These are phyloP conservation scores for Camellia sinensis DNA, from an alignment of 148 eudicot species.

Conservation along the genomic window DNA sequence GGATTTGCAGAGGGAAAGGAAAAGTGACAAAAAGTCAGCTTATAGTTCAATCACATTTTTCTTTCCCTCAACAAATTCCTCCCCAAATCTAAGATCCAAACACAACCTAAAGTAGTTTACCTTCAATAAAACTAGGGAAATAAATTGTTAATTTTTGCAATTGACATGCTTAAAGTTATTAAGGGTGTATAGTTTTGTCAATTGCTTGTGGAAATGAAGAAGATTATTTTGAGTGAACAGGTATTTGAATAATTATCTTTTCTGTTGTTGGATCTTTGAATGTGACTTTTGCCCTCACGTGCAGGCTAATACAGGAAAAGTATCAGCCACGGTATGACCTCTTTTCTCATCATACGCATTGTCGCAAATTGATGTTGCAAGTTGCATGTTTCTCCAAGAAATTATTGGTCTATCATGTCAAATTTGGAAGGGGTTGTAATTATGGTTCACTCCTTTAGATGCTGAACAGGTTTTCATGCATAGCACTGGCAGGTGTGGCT, in stretches of 20 bases:
- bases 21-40: too few relatives aligned
- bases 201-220: background rate
- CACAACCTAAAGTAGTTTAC: too few relatives aligned
- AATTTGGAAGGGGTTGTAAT: background rate
- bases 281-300: conserved; percentile 1
- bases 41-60: too few relatives aligned
- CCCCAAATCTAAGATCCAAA: too few relatives aligned
- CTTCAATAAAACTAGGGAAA: background rate
- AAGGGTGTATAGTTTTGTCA: background rate
- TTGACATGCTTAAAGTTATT: background rate
- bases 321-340: conserved; percentile 62
- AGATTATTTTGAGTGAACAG: background rate
- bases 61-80: too few relatives aligned
- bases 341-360: background rate
- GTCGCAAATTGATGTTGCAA: background rate
- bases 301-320: conserved; percentile 76
- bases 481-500: conserved; percentile 92
- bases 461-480: conserved; percentile 89
- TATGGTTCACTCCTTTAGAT: conserved; percentile 35
- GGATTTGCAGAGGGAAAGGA: too few relatives aligned
- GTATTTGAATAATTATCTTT: background rate
- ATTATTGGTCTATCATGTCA: background rate
- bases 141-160: background rate
- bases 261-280: background rate
- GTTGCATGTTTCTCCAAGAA: background rate